Evolutionary conservation across 495 filamentous ascomycete genomes (phyloP).

Genomic region (Penicillium parvum): DNA sequence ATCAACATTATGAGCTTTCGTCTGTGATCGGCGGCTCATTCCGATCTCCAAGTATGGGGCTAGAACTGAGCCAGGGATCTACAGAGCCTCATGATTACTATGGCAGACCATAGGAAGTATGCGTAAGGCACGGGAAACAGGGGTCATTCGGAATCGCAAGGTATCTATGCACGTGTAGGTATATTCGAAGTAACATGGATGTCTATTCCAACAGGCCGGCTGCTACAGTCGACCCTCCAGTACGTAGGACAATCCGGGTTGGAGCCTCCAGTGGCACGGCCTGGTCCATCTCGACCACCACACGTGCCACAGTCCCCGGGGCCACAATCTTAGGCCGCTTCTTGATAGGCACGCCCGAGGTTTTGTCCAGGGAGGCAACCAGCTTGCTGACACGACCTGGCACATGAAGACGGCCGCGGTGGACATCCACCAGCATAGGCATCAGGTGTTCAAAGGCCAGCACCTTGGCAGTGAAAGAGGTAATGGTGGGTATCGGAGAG

Average conservation of each 20-base stretch:
- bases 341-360: constrained; percentile 61
- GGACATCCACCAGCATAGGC: constrained; percentile 85
- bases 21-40: not conserved
- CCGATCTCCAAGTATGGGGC: constrained; percentile 5
- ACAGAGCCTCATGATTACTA: constrained; percentile 8
- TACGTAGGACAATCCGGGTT: constrained; percentile 73
- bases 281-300: constrained; percentile 67
- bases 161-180: not conserved
- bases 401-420: constrained; percentile 75
- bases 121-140: not conserved
- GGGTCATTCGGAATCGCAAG: not conserved
- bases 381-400: constrained; percentile 69
- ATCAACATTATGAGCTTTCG: not conserved
- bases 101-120: not conserved
- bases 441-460: constrained; percentile 84
- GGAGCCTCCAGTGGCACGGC: constrained; percentile 76
- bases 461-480: constrained; percentile 72
- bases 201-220: constrained; percentile 75
- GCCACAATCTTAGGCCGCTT: constrained; percentile 80
- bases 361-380: constrained; percentile 70
- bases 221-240: constrained; percentile 75
- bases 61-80: constrained; percentile 11
- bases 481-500: constrained; percentile 62
- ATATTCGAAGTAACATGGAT: too few relatives aligned
- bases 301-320: constrained; percentile 62